phyloP scores from a whole-genome alignment of 345 rosid genomes.

The Durio zibethinus region DNA sequence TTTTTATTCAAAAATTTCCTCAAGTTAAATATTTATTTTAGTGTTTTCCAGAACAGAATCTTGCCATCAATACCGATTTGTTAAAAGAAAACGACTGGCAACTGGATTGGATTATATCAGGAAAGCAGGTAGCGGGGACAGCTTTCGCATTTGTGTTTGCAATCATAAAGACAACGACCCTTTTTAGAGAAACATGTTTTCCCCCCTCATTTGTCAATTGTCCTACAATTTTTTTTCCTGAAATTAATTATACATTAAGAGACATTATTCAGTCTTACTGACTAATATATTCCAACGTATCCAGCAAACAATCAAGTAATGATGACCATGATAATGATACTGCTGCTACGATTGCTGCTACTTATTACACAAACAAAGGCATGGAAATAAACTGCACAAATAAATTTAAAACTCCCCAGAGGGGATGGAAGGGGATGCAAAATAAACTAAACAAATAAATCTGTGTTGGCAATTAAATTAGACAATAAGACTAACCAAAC shows the following conservation, averaged over 20 bases:
- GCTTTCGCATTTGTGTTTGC: constrained; percentile 4
- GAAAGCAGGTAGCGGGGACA: neutral
- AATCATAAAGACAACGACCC: neutral
- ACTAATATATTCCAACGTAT: neutral
- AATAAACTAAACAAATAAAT: too few relatives aligned
- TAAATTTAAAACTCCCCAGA: too few relatives aligned
- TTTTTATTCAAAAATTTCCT: neutral
- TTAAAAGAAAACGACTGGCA: neutral
- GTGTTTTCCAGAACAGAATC: neutral
- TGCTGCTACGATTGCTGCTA: neutral
- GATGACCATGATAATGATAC: neutral
- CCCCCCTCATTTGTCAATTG: neutral
- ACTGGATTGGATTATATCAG: neutral
- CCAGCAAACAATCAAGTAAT: neutral
- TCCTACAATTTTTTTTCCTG: neutral
- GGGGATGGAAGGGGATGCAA: too few relatives aligned
- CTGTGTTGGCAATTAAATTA: too few relatives aligned
- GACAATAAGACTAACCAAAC: neutral
- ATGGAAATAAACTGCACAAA: too few relatives aligned
- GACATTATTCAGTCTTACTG: neutral
- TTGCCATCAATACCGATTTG: neutral
- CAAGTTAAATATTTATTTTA: neutral
- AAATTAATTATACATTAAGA: neutral
- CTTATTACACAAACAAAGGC: too few relatives aligned
- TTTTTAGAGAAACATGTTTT: constrained; percentile 1